Base-by-base conservation (phyloP, 495 filamentous ascomycete species). In the Elaphomyces granulatus region DNA sequence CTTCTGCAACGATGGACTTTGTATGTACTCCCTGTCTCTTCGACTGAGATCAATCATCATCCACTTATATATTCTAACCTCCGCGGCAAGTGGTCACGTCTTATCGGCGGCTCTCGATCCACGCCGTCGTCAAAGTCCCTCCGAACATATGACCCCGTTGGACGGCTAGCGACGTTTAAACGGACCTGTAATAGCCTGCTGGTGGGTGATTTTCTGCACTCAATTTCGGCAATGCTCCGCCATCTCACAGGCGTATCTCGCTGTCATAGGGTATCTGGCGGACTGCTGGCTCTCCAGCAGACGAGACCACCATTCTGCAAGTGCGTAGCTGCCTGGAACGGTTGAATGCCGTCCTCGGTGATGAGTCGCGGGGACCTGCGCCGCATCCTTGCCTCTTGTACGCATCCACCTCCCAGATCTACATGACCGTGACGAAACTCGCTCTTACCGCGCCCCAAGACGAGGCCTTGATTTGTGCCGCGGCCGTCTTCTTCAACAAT, bases 321-420 rank as follows among this genome's bases (percentile, higher is more conserved):
- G 64, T 72, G 46, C 72, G 68, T 32, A 55, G 51, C 42, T 69
- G 65, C 52, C 70, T 84, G 38, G 70, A 79, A 47, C 72, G 68
- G 30, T 68, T 96, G 9, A 87, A 81, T 43, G 72, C 74, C 38
- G 74, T 94, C 44, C 72, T 96, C 33, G 78, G 75, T 55, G 86
- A 94, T 58, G 90, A 99, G 59, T 79, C 81, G 37, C 83, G 87
- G 47, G 78, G 83, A 18, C 81, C 85, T 7, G 71, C 81, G 23
- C 87, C 87, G 26, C 86, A 95, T 57, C 80, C 84, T 3, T 99
- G 87, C 60, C 78, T 94, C 33, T 63, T 75, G 47, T 93, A 83
- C 58, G 81, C 82, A 32, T 74, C 85, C 16, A 76, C 76, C 26
- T 81, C 85, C 20, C 84, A 88, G 53, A 77, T 95, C 34, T 96